Evolutionary conservation across 2,329 filamentous ascomycete genomes (phyloP).

Genomic region (Pseudodiploospora longispora): DNA sequence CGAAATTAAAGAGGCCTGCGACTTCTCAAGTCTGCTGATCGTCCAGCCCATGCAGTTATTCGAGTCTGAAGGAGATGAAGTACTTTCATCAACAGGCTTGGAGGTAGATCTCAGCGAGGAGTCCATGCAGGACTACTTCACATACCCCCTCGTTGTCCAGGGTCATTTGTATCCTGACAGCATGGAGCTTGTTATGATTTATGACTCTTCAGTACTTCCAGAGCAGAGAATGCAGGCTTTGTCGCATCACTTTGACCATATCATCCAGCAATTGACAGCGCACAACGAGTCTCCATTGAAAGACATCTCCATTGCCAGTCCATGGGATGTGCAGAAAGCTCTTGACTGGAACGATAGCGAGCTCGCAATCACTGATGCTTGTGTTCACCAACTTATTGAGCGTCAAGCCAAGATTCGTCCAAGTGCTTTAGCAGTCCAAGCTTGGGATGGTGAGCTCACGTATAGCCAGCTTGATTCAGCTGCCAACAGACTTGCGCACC

Average conservation of each 20-base stretch:
- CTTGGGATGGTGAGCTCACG: conserved; percentile 10
- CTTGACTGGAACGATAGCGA: conserved; percentile 1
- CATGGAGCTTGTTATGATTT: conserved; percentile 9
- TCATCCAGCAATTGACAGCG: conserved; percentile 8
- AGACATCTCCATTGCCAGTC: background rate
- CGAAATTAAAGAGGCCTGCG: conserved; percentile 4
- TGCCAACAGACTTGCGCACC: conserved; percentile 6
- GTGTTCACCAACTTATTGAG: conserved; percentile 8
- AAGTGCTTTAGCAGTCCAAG: conserved; percentile 2
- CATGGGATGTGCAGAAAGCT: conserved; percentile 4
- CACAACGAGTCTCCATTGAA: conserved; percentile 1
- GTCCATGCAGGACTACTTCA: conserved; percentile 10
- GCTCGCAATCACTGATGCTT: conserved; percentile 4
- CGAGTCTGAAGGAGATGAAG: background rate
- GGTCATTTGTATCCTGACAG: conserved; percentile 3
- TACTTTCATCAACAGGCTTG: background rate
- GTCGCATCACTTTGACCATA: conserved; percentile 10
- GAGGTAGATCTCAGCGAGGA: background rate
- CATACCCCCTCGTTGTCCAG: conserved; percentile 12
- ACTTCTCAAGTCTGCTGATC: conserved; percentile 9
- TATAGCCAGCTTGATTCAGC: conserved; percentile 2
- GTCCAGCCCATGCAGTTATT: conserved; percentile 5
- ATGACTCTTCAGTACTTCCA: conserved; percentile 6
- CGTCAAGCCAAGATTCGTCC: conserved; percentile 2
- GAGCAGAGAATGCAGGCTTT: conserved; percentile 6